Conservation (phyloP, 257 asterid genomes). For the Nicotiana tomentosiformis region DNA sequence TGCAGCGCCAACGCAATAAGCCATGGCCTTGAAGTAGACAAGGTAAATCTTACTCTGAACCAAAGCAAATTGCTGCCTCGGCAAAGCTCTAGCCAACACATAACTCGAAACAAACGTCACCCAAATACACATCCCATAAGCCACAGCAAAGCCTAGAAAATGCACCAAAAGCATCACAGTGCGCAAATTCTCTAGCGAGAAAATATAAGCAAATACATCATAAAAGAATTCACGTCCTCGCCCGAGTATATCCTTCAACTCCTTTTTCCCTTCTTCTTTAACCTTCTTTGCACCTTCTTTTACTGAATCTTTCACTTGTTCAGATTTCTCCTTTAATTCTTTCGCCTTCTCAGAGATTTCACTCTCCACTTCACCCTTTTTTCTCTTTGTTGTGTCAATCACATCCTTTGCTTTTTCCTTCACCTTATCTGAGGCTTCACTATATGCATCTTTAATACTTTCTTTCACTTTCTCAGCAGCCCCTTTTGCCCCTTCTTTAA, state of each 20-base stretch:
- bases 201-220: slow-evolving; percentile 22
- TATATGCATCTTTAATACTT: neutral
- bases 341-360: slow-evolving; percentile 11
- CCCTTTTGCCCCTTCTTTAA: slow-evolving; percentile 13
- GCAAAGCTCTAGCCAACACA: slow-evolving; percentile 51
- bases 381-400: slow-evolving; percentile 11
- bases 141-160: slow-evolving; percentile 51
- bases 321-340: slow-evolving; percentile 16
- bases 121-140: slow-evolving; percentile 72
- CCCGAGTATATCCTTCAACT: slow-evolving; percentile 25
- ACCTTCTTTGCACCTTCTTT: slow-evolving; percentile 10
- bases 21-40: slow-evolving; percentile 68
- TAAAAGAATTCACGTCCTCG: slow-evolving; percentile 21
- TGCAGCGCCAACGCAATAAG: slow-evolving; percentile 43
- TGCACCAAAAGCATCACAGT: slow-evolving; percentile 29
- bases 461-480: neutral
- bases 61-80: slow-evolving; percentile 62
- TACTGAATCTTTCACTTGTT: slow-evolving; percentile 11
- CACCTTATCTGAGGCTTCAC: neutral
- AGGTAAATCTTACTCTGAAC: slow-evolving; percentile 78
- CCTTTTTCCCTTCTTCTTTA: slow-evolving; percentile 33
- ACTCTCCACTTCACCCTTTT: slow-evolving; percentile 10
- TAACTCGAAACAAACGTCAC: slow-evolving; percentile 67
- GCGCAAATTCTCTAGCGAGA: slow-evolving; percentile 17
- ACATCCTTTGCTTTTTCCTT: slow-evolving; percentile 1